A percentile compares a stretch with the other conserved stretches of the same genome.
These are phyloP conservation scores for Pseudocercospora musae DNA, from an alignment of 2,329 filamentous ascomycete species.

Conservation along the genomic window DNA sequence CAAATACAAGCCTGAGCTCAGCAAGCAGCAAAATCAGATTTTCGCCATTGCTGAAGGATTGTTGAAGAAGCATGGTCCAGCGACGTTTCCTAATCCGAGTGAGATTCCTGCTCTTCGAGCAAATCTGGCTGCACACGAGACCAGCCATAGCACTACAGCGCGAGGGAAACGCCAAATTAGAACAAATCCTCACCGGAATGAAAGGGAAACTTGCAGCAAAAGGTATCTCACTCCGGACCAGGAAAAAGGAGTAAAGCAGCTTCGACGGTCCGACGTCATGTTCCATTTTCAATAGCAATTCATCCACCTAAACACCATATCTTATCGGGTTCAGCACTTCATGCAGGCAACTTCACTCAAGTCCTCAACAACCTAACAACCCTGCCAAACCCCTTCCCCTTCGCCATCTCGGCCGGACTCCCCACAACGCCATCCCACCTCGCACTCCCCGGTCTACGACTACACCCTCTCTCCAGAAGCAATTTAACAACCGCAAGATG, in stretches of 20 bases:
- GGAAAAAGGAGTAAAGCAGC: too few species aligned
- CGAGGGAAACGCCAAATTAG: too few species aligned
- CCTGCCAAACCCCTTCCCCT: constrained; percentile 22
- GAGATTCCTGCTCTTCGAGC: not conserved
- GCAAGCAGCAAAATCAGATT: not conserved
- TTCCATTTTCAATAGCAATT: too few species aligned
- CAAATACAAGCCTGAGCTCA: not conserved
- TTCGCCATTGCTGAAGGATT: not conserved
- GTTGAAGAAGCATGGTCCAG: not conserved
- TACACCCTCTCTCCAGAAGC: constrained; percentile 24
- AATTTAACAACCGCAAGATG: constrained; percentile 23
- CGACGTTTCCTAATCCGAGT: not conserved
- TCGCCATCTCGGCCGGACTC: constrained; percentile 29
- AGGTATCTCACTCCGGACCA: too few species aligned
- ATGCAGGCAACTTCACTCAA: not conserved
- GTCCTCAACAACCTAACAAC: constrained; percentile 8
- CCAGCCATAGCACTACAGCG: too few species aligned
- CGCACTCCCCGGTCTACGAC: constrained; percentile 6
- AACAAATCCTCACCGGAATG: too few species aligned
- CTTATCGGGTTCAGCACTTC: too few species aligned
- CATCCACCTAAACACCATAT: too few species aligned
- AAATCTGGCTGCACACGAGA: too few species aligned
- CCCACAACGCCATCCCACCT: constrained; percentile 30
- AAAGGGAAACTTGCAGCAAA: too few species aligned
- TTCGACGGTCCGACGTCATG: too few species aligned